Conservation (phyloP, 495 filamentous ascomycete species). For the Aspergillus haitiensis region DNA sequence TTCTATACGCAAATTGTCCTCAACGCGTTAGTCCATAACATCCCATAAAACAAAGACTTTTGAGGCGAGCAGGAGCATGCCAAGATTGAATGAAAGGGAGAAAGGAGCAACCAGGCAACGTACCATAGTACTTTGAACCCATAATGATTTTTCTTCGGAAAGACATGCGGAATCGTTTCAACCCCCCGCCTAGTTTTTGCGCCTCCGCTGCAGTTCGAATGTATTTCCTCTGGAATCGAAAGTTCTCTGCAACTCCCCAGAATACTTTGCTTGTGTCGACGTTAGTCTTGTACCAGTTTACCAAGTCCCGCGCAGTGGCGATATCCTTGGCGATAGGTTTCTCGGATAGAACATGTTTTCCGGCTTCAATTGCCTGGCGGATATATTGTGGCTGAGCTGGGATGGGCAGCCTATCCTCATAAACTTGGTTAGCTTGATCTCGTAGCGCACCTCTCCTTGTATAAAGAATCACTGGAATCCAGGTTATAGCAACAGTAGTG, state of each 20-base stretch:
- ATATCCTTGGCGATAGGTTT: slow-evolving; percentile 77
- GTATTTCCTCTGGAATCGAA: slow-evolving; percentile 62
- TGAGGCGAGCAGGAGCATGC: too few species aligned
- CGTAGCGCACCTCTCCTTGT: too few species aligned
- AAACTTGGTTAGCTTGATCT: neutral
- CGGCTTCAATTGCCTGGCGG: slow-evolving; percentile 55
- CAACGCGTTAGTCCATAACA: too few species aligned
- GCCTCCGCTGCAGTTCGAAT: slow-evolving; percentile 58
- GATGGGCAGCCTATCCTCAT: slow-evolving; percentile 37
- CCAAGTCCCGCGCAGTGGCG: slow-evolving; percentile 58
- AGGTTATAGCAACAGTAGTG: neutral
- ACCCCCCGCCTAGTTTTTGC: slow-evolving; percentile 54
- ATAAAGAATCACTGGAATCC: too few species aligned
- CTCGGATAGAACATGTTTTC: slow-evolving; percentile 82
- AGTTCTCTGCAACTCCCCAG: slow-evolving; percentile 76
- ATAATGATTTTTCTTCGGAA: slow-evolving; percentile 54
- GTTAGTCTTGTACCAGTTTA: slow-evolving; percentile 59
- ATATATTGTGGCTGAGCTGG: slow-evolving; percentile 42
- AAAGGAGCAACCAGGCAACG: slow-evolving; percentile 18
- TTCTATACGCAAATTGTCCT: slow-evolving; percentile 30
- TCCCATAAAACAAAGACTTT: too few species aligned
- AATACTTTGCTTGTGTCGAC: slow-evolving; percentile 48
- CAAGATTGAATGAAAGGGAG: neutral
- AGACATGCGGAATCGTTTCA: slow-evolving; percentile 63
- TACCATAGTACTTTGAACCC: slow-evolving; percentile 60